Conservation (phyloP, 768 basidiomycete genomes). For the Lentinus tigrinus region DNA sequence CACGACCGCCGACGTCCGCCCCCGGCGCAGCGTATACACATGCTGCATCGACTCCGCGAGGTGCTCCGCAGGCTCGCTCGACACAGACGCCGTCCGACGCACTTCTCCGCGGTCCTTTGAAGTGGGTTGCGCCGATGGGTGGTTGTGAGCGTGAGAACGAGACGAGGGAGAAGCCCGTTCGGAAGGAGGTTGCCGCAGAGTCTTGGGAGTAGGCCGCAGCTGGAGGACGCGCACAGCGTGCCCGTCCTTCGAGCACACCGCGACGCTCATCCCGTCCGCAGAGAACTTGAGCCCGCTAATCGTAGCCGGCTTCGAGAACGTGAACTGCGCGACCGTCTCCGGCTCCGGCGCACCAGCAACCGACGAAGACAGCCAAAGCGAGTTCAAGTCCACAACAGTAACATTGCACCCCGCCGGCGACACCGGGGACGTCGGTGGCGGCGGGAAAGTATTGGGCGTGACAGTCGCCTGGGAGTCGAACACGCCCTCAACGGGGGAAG, state of each 20-base stretch:
- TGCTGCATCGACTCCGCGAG: slow-evolving; percentile 42
- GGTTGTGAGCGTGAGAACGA: background rate
- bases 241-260: slow-evolving; percentile 55
- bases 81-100: background rate
- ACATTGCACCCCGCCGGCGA: slow-evolving; percentile 38
- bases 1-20: slow-evolving; percentile 65
- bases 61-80: background rate
- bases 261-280: slow-evolving; percentile 50
- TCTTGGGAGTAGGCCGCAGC: slow-evolving; percentile 29
- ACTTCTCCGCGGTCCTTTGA: too few relatives aligned
- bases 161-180: background rate
- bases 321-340: slow-evolving; percentile 45
- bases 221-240: slow-evolving; percentile 51
- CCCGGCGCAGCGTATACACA: slow-evolving; percentile 69
- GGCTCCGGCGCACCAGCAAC: slow-evolving; percentile 27
- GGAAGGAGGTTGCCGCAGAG: slow-evolving; percentile 15
- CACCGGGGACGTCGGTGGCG: slow-evolving; percentile 2
- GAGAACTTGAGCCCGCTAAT: slow-evolving; percentile 51
- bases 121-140: background rate
- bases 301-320: slow-evolving; percentile 45
- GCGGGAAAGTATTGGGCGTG: slow-evolving; percentile 20
- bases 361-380: slow-evolving; percentile 25
- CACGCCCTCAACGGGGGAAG: background rate
- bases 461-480: slow-evolving; percentile 6
- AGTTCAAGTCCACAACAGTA: slow-evolving; percentile 54